Evolutionary conservation across 306 rosid genomes (phyloP), one percentile per base, ranked within the genome.

Genomic region (Pterocarpus macrocarpus): DNA sequence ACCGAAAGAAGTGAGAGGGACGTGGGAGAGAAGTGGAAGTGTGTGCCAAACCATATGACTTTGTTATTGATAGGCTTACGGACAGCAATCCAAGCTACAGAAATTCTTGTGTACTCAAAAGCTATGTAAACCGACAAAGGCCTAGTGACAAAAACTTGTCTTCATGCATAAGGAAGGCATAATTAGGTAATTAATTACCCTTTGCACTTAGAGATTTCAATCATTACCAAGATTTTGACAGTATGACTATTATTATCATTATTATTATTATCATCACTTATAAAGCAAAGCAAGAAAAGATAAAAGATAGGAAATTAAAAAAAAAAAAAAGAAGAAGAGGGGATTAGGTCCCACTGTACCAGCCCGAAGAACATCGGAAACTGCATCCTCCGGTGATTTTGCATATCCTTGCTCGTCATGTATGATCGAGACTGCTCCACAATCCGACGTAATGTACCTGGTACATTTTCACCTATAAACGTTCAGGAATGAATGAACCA

Each of bases 381-480:
- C 96, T 0, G 96, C 96, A 77, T 91, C 99, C 83, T 93, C 98
- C 0, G 97, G 82, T 28, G 86, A 64, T 68, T 93, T 95, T 4
- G 93, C 88, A 71, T 82, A 93, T 13, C 81, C 75, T 58, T 91
- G 92, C 9, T 76, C 11, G 5, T 88, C 93, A 49, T 84, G 68
- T 49, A 93, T 90, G 66, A 93, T 80, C 4, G 82, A 69, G 13
- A 95, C 97, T 2, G 99, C 99, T 32, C 90, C 97, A 30, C 99
- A 95, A 80, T 95, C 99, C 15, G 99, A 93, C 14, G 90, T 77
- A 32, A 95, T 86, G 76, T 95, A 95, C 88, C 98, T 95, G 83
- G 69, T 78, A 55, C 61, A 55, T 12, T 47, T 69, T 38, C 16
- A 53, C 6, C 53, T 15, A 39, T 34, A 71, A 53, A 43, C 49